These are phyloP conservation scores for Pestalotiopsis sp. DNA, from an alignment of 2,329 filamentous ascomycete species.

Conservation along the genomic window DNA sequence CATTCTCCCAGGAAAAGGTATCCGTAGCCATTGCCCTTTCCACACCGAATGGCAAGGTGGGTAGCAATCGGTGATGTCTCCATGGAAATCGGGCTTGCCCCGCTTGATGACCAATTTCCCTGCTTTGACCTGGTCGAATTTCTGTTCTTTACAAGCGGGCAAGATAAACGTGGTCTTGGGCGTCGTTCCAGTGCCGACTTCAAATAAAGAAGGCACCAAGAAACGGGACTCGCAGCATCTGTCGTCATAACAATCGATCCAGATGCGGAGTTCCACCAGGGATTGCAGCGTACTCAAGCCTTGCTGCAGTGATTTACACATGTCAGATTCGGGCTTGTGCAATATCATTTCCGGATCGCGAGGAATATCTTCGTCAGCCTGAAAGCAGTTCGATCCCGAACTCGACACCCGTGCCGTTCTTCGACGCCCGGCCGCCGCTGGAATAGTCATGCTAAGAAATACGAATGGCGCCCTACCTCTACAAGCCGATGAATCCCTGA, in stretches of 20 bases:
- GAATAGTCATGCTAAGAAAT: conserved; percentile 74
- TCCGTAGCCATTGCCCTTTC: not conserved
- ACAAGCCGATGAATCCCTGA: conserved; percentile 49
- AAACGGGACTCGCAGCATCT: not conserved
- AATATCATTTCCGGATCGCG: not conserved
- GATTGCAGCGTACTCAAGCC: not conserved
- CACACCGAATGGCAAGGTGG: not conserved
- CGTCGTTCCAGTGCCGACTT: not conserved
- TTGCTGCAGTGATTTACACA: not conserved
- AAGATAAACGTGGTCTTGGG: conserved; percentile 4
- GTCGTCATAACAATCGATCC: not conserved
- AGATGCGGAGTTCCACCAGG: not conserved
- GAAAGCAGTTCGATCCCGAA: conserved; percentile 42
- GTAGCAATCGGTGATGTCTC: not conserved
- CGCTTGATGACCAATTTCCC: not conserved
- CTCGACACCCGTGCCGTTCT: conserved; percentile 58
- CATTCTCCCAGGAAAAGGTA: not conserved
- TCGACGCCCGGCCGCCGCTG: conserved; percentile 53
- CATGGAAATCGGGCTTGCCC: not conserved
- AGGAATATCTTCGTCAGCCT: not conserved
- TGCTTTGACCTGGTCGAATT: not conserved
- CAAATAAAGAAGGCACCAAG: not conserved
- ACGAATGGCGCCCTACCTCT: conserved; percentile 63
- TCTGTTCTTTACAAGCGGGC: not conserved
- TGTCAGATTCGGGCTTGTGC: not conserved